Evolutionary conservation across 2,329 filamentous ascomycete species (phyloP), one percentile per base, ranked within the genome.

Genomic region (Epichloe baconii): DNA sequence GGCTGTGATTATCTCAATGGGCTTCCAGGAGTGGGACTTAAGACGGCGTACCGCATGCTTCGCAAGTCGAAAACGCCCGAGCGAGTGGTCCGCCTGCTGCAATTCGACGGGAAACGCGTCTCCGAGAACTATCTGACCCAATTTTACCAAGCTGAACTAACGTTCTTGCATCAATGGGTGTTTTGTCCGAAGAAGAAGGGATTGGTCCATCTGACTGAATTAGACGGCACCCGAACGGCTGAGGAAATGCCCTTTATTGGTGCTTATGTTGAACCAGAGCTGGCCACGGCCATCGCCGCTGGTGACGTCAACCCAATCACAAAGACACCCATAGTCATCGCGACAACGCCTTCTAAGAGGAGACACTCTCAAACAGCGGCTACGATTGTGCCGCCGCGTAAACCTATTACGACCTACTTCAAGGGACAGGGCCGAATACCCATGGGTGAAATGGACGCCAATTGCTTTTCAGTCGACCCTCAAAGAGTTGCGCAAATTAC

Each of bases 1-100:
- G 93, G 93, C 7, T 98, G 93, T 64, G 93, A 98, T 64, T 98
- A 98, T 65, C 77, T 97, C n/a, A 74, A 83, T 2, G 86, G 85
- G 53, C 86, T 98, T 55, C 83, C 81, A 52, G 85, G 85, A 48
- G 81, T 98, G 67, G 93, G 93, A 0, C 68, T 98, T 51, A 97
- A 96, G 73, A 97, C 90, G 5, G 91, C 93, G 0, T 86, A 98
- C 67, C 83, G 89, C 44, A 80, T 93, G 71, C 78, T 98, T 53
- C 82, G 91, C 53, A 95, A 94, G 66, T 80, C 95, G 70, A 95
- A 91, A 66, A 87, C 81, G 0, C 79, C 93, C 5, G 91, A 97
- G 49, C 84, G 83, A 53, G 77, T 94, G 17, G 71, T 98, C 51
- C 82, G 83, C 48, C 86, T 88, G 71, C 71, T 95, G 19, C 87